These are phyloP conservation scores for Astrothelium macrocarpum DNA, from an alignment of 495 filamentous ascomycete genomes.

Conservation along the genomic window DNA sequence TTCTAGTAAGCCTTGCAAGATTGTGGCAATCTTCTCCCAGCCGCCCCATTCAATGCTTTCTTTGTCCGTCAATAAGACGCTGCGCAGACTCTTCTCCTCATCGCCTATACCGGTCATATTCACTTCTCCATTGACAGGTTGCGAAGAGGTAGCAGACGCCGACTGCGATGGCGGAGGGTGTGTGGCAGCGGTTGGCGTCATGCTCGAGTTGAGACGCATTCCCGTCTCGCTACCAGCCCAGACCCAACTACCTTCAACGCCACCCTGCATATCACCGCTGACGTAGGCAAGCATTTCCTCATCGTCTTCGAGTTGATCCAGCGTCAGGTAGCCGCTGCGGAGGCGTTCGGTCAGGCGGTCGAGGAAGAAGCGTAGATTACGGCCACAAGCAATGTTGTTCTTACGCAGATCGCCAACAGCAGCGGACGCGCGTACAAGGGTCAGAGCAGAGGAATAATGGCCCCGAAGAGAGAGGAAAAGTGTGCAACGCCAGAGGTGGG, in stretches of 20 bases:
- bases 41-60: constrained; percentile 44
- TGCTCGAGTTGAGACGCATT: constrained; percentile 31
- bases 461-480: constrained; percentile 68
- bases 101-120: constrained; percentile 8
- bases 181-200: background rate
- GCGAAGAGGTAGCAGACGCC: constrained; percentile 14
- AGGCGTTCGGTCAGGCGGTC: constrained; percentile 49
- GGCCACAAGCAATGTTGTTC: constrained; percentile 69
- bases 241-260: constrained; percentile 68
- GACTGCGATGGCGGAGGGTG: constrained; percentile 6
- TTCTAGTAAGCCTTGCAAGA: constrained; percentile 38
- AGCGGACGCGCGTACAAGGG: constrained; percentile 61
- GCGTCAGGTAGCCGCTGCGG: constrained; percentile 36
- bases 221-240: constrained; percentile 65
- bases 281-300: constrained; percentile 87
- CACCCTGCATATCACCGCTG: constrained; percentile 84
- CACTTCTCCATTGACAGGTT: constrained; percentile 20
- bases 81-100: constrained; percentile 23
- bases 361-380: constrained; percentile 77
- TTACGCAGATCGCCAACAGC: constrained; percentile 59
- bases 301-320: constrained; percentile 54
- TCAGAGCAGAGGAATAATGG: constrained; percentile 59
- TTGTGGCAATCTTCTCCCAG: constrained; percentile 46
- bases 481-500: constrained; percentile 83
- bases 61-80: constrained; percentile 32